Conservation (phyloP, 768 basidiomycete species). For the Termitomyces titanicus region DNA sequence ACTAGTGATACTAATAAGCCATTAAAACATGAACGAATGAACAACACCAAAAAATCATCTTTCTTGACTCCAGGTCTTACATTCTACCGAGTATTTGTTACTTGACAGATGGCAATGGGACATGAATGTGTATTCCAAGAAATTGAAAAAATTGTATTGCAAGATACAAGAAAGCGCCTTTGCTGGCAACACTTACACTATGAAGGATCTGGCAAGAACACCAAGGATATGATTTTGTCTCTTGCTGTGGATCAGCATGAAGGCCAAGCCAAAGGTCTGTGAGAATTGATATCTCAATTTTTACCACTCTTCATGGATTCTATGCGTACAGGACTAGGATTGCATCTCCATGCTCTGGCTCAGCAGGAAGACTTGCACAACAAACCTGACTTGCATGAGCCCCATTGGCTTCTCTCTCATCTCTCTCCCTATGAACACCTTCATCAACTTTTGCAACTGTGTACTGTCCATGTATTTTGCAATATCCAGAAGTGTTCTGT, state of each 20-base stretch:
- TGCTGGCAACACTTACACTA: background rate
- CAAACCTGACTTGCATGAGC: conserved; percentile 19
- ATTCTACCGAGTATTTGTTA: too few relatives aligned
- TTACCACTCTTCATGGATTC: too few relatives aligned
- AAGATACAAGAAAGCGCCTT: background rate
- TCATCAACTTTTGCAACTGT: conserved; percentile 15
- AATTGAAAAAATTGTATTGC: background rate
- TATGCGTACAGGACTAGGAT: conserved; percentile 22
- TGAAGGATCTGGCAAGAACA: background rate
- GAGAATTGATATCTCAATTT: too few relatives aligned
- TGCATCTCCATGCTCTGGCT: conserved; percentile 15
- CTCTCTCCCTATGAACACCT: conserved; percentile 22
- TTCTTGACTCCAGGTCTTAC: too few relatives aligned
- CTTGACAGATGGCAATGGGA: background rate
- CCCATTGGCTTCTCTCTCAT: background rate
- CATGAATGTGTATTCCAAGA: background rate
- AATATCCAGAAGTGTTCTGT: conserved; percentile 16
- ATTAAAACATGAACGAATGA: too few relatives aligned
- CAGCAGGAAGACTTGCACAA: background rate
- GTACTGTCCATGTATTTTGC: conserved; percentile 14
- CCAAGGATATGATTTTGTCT: background rate
- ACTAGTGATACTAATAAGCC: too few relatives aligned
- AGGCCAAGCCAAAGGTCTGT: background rate
- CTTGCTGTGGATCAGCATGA: too few relatives aligned
- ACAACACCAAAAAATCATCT: too few relatives aligned